phyloP scores from a whole-genome alignment of 1,284 basidiomycete genomes.

The Apiotrichum akiyoshidainum region DNA sequence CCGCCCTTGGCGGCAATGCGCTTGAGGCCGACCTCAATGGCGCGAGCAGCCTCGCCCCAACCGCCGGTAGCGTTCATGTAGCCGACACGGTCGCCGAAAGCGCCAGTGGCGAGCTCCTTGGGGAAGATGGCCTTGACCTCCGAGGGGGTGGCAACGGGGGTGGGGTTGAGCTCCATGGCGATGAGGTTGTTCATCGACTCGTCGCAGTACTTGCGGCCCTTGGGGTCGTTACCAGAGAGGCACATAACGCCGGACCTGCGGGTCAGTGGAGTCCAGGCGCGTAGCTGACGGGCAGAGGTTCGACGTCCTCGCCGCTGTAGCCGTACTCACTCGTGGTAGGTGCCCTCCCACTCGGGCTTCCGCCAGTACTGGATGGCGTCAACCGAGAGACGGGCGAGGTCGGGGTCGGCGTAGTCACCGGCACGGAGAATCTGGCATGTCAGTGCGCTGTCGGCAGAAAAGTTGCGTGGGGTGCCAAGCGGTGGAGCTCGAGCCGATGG shows the following conservation, averaged over 20 bases:
- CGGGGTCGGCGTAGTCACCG: conserved; percentile 48
- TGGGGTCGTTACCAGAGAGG: conserved; percentile 26
- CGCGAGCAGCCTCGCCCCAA: conserved; percentile 77
- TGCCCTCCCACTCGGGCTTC: conserved; percentile 61
- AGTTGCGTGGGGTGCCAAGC: not conserved
- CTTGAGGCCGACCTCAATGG: conserved; percentile 59
- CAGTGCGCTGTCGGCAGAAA: not conserved
- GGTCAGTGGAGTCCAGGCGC: not conserved
- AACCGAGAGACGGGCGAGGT: conserved; percentile 40
- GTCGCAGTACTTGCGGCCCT: conserved; percentile 35
- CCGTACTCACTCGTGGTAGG: conserved; percentile 70
- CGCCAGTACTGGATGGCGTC: conserved; percentile 49
- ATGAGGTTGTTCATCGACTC: conserved; percentile 37
- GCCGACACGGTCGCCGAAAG: conserved; percentile 49
- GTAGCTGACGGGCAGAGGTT: too few species aligned
- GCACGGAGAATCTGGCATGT: conserved; percentile 43
- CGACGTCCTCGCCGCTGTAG: too few species aligned
- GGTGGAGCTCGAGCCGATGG: not conserved
- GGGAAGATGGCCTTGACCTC: conserved; percentile 30
- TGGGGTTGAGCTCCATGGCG: conserved; percentile 30
- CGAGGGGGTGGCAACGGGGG: conserved; percentile 17
- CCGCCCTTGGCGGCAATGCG: conserved; percentile 63
- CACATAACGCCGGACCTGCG: conserved; percentile 43
- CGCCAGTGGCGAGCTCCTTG: conserved; percentile 22
- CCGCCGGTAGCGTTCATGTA: conserved; percentile 77